Conservation (phyloP, 2,329 filamentous ascomycete species). For the Zymoseptoria tritici region DNA sequence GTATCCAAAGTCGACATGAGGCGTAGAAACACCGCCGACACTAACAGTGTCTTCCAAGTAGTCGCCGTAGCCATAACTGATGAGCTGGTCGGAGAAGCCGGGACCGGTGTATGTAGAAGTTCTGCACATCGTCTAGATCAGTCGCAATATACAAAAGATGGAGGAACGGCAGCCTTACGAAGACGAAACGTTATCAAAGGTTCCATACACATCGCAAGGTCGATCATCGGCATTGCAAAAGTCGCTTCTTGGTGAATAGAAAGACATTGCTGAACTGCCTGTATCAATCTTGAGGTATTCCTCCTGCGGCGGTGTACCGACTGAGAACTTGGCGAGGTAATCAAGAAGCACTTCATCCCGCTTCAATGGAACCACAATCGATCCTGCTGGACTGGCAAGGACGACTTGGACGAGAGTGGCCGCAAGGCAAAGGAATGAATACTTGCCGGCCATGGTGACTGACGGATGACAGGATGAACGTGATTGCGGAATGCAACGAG, state of each 20-base stretch:
- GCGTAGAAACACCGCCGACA: not conserved
- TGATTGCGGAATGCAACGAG: too few relatives aligned
- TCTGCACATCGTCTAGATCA: too few relatives aligned
- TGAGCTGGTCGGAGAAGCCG: not conserved
- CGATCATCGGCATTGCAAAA: not conserved
- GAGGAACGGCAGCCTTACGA: too few relatives aligned
- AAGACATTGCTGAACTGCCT: not conserved
- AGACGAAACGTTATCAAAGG: not conserved
- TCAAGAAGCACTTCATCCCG: too few relatives aligned
- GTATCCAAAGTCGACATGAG: not conserved
- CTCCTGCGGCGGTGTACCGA: not conserved
- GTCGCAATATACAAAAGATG: too few relatives aligned
- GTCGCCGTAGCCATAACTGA: not conserved
- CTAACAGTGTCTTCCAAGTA: not conserved
- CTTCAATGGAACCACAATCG: too few relatives aligned
- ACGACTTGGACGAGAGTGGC: too few relatives aligned
- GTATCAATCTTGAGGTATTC: not conserved
- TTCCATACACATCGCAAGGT: not conserved
- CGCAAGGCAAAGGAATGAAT: too few relatives aligned
- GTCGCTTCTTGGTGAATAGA: not conserved
- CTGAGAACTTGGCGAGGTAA: too few relatives aligned
- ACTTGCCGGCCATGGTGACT: too few relatives aligned
- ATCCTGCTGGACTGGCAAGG: too few relatives aligned
- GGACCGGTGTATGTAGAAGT: not conserved
- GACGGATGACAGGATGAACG: too few relatives aligned